Conservation (phyloP, 257 asterid genomes). For the Solanum bulbocastanum region DNA sequence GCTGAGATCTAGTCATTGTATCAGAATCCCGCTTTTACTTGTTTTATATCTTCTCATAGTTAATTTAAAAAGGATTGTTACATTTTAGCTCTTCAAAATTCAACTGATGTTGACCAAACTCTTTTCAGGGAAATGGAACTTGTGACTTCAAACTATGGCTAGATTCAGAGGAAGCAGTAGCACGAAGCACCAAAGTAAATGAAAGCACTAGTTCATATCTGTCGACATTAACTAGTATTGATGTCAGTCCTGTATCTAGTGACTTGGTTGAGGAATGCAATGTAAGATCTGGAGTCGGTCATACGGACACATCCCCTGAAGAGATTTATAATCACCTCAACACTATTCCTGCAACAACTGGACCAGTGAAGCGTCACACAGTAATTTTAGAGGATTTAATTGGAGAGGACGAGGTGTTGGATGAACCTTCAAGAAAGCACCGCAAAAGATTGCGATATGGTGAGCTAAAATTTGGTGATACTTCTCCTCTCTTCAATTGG, state of each 20-base stretch:
- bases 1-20: background rate
- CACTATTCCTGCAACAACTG: background rate
- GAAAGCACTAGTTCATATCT: slow-evolving; percentile 1
- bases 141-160: slow-evolving; percentile 40
- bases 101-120: background rate
- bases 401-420: slow-evolving; percentile 7
- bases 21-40: background rate
- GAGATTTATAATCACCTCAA: slow-evolving; percentile 6
- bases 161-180: slow-evolving; percentile 21
- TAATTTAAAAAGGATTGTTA: background rate
- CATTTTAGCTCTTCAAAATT: background rate
- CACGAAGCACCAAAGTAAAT: background rate
- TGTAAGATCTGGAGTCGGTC: slow-evolving; percentile 3
- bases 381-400: slow-evolving; percentile 9
- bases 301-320: background rate
- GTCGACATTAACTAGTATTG: background rate
- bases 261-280: slow-evolving; percentile 6
- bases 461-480: slow-evolving; percentile 14
- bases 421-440: slow-evolving; percentile 12
- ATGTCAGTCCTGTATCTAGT: background rate
- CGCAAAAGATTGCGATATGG: slow-evolving; percentile 24
- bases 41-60: background rate
- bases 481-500: slow-evolving; percentile 1
- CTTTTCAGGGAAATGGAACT: slow-evolving; percentile 45
- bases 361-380: background rate